Conservation (phyloP, 805 yeast species). For the Tetrapisispora phaffii region DNA sequence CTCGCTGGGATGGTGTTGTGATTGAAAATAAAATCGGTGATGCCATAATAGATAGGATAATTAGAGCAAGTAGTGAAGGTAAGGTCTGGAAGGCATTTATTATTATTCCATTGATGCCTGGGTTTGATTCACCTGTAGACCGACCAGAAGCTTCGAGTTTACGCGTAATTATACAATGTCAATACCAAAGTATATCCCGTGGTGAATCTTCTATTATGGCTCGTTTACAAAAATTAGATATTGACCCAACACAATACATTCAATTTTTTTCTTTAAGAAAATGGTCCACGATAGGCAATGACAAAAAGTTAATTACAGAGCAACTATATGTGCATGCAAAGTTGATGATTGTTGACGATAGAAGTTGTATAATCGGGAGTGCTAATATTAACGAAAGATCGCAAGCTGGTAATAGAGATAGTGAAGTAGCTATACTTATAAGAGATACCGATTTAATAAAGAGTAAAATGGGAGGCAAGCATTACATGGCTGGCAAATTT, state of each 20-base stretch:
- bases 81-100: constrained; percentile 84
- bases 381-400: constrained; percentile 97
- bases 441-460: constrained; percentile 68
- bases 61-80: constrained; percentile 70
- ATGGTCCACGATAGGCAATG: constrained; percentile 87
- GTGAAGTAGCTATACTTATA: constrained; percentile 84
- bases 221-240: constrained; percentile 65
- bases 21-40: constrained; percentile 83
- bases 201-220: constrained; percentile 85
- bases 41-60: constrained; percentile 93
- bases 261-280: constrained; percentile 86
- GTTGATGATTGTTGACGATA: constrained; percentile 82
- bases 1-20: constrained; percentile 71
- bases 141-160: constrained; percentile 91
- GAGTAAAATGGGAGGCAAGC: constrained; percentile 69
- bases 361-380: constrained; percentile 89
- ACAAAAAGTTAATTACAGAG: constrained; percentile 68
- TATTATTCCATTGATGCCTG: constrained; percentile 94
- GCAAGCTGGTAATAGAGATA: constrained; percentile 87
- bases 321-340: constrained; percentile 93
- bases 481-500: constrained; percentile 74
- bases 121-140: constrained; percentile 88
- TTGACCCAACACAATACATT: constrained; percentile 82
- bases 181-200: constrained; percentile 83
- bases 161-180: constrained; percentile 93